These are phyloP conservation scores for Colletotrichum acutatum DNA, from an alignment of 2,329 filamentous ascomycete species.

Conservation along the genomic window DNA sequence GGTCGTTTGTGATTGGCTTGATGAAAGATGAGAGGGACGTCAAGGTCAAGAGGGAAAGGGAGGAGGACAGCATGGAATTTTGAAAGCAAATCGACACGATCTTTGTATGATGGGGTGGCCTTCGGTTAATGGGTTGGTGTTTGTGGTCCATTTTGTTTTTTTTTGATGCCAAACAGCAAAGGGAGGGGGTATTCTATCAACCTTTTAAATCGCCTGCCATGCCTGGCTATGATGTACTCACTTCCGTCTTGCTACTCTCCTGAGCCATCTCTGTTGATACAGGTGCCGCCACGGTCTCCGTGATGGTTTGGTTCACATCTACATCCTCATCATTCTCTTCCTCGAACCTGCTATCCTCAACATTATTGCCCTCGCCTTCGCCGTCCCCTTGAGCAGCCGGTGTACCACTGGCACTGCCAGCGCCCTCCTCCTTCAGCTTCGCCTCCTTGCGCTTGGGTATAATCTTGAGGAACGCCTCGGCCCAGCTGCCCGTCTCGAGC, in stretches of 20 bases:
- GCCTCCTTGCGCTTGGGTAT: slow-evolving; percentile 93
- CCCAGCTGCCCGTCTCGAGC: slow-evolving; percentile 93
- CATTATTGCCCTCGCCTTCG: slow-evolving; percentile 40
- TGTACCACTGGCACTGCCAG: slow-evolving; percentile 37
- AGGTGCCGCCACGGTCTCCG: slow-evolving; percentile 7
- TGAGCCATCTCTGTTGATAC: slow-evolving; percentile 12
- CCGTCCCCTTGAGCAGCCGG: slow-evolving; percentile 38
- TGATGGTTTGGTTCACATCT: slow-evolving; percentile 40
- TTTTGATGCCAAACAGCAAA: slow-evolving; percentile 7
- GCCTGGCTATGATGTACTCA: slow-evolving; percentile 24
- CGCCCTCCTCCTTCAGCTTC: slow-evolving; percentile 60
- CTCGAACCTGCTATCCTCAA: slow-evolving; percentile 39
- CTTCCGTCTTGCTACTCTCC: not conserved
- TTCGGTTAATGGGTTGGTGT: slow-evolving; percentile 21
- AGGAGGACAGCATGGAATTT: slow-evolving; percentile 65
- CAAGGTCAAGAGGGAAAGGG: slow-evolving; percentile 66
- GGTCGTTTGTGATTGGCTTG: slow-evolving; percentile 80
- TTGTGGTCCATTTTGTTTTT: not conserved
- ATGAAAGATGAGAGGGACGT: slow-evolving; percentile 78
- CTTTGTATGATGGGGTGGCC: slow-evolving; percentile 27
- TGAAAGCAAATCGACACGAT: slow-evolving; percentile 42
- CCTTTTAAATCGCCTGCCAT: slow-evolving; percentile 21
- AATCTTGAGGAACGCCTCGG: slow-evolving; percentile 84
- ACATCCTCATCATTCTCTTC: slow-evolving; percentile 44
- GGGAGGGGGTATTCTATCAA: slow-evolving; percentile 24